Evolutionary conservation across 2,329 filamentous ascomycete species (phyloP), one percentile per base, ranked within the genome.

Genomic region (Neobulgaria alba): DNA sequence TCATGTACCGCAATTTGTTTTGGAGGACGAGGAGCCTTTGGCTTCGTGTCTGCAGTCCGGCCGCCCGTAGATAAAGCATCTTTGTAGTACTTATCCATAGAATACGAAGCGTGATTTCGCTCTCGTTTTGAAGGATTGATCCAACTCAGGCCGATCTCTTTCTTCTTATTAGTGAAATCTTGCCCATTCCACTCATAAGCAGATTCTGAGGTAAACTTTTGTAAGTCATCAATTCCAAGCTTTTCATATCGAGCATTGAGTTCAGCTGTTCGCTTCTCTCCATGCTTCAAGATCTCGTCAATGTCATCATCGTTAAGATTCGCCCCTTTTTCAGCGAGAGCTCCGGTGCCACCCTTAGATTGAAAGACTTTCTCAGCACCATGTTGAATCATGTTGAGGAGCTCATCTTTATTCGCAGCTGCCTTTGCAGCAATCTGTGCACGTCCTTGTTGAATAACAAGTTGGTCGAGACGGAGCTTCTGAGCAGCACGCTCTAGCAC

Each of bases 151-250:
- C 86, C 87, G 48, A 95, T 86, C 36, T 94, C 87, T 63, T 93
- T 94, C 67, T 93, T 93, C 59, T 82, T 77, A 43, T 84, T 85
- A 39, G 88, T 85, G 61, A 98, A 98, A 56, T 90, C 90, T 65
- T 96, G 82, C 34, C 92, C 92, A 50, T 98, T 98, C 93, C 93
- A 98, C 60, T 96, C 92, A 57, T 98, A 98, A 0, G 93, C 89
- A 40, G 87, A 95, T 56, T 98, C 92, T 0, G 90, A 95, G 1
- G 84, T 92, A 63, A 98, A 98, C 59, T 96, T 96, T 60, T 98
- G 92, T 32, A 98, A 67, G 53, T 98, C 92, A 60, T 98, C 92
- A 20, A 98, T 84, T 49, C 93, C 92, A 30, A 98, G 79, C 61
- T 95, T 94, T 62, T 96, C 92, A 56, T 96, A 98, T 63, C 88